Percentiles rank a stretch among this genome's conserved stretches.
Evolutionary conservation across 352 stramenopile species (phyloP).

Genomic region (Hyaloperonospora brassicae): DNA sequence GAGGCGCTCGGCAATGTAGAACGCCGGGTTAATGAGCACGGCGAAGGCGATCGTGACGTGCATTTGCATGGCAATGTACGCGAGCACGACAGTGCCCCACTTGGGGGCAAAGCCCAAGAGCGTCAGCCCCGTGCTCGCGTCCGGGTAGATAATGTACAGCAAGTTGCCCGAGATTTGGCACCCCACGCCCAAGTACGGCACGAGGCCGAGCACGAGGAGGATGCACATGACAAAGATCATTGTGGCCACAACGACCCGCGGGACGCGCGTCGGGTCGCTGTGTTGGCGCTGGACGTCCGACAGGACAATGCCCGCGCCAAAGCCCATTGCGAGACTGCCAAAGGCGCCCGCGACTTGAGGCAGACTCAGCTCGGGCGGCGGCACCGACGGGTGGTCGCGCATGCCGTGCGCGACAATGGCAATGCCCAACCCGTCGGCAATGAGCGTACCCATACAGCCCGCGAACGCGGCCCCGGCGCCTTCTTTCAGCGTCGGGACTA

Average conservation of each 20-base stretch:
- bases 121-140: slow-evolving; percentile 26
- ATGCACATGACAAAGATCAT: slow-evolving; percentile 48
- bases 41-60: slow-evolving; percentile 45
- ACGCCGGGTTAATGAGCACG: slow-evolving; percentile 36
- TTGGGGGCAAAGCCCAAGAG: slow-evolving; percentile 34
- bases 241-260: slow-evolving; percentile 34
- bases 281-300: slow-evolving; percentile 47
- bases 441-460: slow-evolving; percentile 43
- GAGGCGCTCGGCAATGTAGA: slow-evolving; percentile 40
- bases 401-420: slow-evolving; percentile 23
- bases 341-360: slow-evolving; percentile 47
- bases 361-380: slow-evolving; percentile 35
- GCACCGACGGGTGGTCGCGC: slow-evolving; percentile 30
- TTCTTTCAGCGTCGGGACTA: slow-evolving; percentile 61
- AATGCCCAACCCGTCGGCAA: slow-evolving; percentile 19
- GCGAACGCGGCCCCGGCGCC: slow-evolving; percentile 44
- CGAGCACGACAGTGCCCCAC: slow-evolving; percentile 38
- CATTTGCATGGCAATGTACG: slow-evolving; percentile 50
- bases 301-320: slow-evolving; percentile 53
- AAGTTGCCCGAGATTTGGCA: slow-evolving; percentile 48
- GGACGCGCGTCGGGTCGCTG: slow-evolving; percentile 26
- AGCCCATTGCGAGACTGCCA: slow-evolving; percentile 56
- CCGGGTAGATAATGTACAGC: slow-evolving; percentile 47
- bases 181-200: slow-evolving; percentile 45
- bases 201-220: slow-evolving; percentile 37